Evolutionary conservation across 2,329 filamentous ascomycete species (phyloP).

Genomic region (Lasiodiplodia citricola): DNA sequence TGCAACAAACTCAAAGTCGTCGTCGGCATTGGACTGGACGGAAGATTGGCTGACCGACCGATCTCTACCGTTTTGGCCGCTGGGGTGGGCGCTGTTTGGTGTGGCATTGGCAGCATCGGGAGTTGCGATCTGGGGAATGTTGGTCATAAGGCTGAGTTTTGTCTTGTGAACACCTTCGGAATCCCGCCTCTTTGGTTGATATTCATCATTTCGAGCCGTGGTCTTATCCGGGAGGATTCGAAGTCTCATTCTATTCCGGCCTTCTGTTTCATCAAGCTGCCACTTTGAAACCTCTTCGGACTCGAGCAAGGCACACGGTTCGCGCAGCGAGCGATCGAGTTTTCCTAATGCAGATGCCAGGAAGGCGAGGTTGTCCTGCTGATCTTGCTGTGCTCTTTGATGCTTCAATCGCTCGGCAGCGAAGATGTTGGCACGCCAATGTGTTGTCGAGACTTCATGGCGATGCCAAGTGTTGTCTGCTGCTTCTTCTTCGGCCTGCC

Average conservation of each 20-base stretch:
- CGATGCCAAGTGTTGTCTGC: constrained; percentile 74
- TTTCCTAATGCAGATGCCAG: constrained; percentile 76
- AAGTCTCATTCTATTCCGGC: constrained; percentile 91
- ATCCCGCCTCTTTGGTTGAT: constrained; percentile 82
- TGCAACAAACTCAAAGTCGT: constrained; percentile 95
- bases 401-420: constrained; percentile 90
- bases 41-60: constrained; percentile 51
- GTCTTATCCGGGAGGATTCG: constrained; percentile 81
- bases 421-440: constrained; percentile 96
- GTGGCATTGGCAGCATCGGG: constrained; percentile 33
- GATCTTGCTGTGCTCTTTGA: constrained; percentile 86
- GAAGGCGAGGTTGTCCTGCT: constrained; percentile 86
- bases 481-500: constrained; percentile 72
- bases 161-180: constrained; percentile 57
- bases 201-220: constrained; percentile 68
- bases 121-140: constrained; percentile 38
- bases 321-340: constrained; percentile 77
- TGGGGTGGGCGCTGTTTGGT: constrained; percentile 31
- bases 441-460: constrained; percentile 85
- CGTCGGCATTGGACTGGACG: constrained; percentile 64
- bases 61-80: constrained; percentile 36
- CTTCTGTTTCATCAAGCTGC: constrained; percentile 95
- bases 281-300: constrained; percentile 71
- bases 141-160: constrained; percentile 54
- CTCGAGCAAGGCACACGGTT: constrained; percentile 82